Evolutionary conservation across 768 basidiomycete genomes (phyloP).

Genomic region (Kwoniella sp.): DNA sequence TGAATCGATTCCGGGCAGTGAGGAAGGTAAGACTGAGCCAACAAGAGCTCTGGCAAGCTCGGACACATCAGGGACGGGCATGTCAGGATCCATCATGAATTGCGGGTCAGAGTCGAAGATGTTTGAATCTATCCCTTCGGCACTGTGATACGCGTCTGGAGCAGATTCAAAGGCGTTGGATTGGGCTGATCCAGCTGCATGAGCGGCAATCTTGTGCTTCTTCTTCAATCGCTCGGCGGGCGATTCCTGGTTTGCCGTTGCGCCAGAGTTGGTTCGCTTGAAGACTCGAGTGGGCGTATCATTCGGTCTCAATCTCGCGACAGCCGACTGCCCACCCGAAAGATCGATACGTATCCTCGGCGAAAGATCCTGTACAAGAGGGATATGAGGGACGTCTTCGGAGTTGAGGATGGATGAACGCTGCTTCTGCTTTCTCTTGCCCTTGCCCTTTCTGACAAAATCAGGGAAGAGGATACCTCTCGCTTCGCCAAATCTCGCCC

Average conservation of each 20-base stretch:
- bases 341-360: slow-evolving; percentile 21
- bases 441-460: background rate
- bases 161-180: background rate
- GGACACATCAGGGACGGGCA: background rate
- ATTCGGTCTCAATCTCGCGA: background rate
- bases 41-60: slow-evolving; percentile 15
- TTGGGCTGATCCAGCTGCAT: background rate
- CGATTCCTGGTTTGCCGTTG: background rate
- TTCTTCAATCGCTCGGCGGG: background rate
- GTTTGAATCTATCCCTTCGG: background rate
- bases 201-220: background rate
- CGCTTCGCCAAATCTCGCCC: background rate
- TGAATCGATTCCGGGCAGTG: background rate
- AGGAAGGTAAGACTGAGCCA: background rate
- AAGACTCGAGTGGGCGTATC: slow-evolving; percentile 14
- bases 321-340: background rate
- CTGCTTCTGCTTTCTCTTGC: background rate
- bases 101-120: background rate
- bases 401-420: background rate
- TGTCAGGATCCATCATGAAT: background rate
- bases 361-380: slow-evolving; percentile 9
- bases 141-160: background rate
- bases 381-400: background rate
- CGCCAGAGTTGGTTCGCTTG: background rate
- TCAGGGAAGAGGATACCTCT: slow-evolving; percentile 5